phyloP scores from a whole-genome alignment of 2,329 filamentous ascomycete genomes.

The Ascochyta clinopodiicola region DNA sequence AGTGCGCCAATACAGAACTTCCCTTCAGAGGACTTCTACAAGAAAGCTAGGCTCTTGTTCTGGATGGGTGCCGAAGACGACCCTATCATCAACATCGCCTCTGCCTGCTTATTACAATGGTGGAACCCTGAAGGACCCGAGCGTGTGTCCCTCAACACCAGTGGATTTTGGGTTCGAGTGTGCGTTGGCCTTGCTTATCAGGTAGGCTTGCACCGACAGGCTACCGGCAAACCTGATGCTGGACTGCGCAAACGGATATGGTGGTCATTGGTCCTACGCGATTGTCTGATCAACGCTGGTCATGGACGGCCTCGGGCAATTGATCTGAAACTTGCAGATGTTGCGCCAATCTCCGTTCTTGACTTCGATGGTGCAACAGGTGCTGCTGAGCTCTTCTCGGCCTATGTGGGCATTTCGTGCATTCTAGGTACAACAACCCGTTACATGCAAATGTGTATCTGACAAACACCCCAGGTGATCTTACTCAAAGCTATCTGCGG shows the following conservation, averaged over 20 bases:
- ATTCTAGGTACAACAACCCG: conserved; percentile 36
- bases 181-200: conserved; percentile 54
- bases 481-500: conserved; percentile 49
- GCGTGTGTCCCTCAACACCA: conserved; percentile 52
- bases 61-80: conserved; percentile 47
- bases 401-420: conserved; percentile 50
- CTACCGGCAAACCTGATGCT: conserved; percentile 39
- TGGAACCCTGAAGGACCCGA: conserved; percentile 54
- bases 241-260: conserved; percentile 50
- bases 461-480: conserved; percentile 37
- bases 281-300: conserved; percentile 51
- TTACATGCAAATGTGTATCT: not conserved
- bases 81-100: conserved; percentile 50
- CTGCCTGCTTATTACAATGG: conserved; percentile 51
- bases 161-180: conserved; percentile 54
- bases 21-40: conserved; percentile 43
- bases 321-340: conserved; percentile 50
- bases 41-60: conserved; percentile 42
- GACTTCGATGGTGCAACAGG: conserved; percentile 45
- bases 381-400: conserved; percentile 46
- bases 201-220: conserved; percentile 53
- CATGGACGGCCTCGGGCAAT: conserved; percentile 52
- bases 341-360: conserved; percentile 44
- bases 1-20: conserved; percentile 45
- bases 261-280: conserved; percentile 54